These are phyloP conservation scores for Diplodia intermedia DNA, from an alignment of 2,329 filamentous ascomycete species.

Conservation along the genomic window DNA sequence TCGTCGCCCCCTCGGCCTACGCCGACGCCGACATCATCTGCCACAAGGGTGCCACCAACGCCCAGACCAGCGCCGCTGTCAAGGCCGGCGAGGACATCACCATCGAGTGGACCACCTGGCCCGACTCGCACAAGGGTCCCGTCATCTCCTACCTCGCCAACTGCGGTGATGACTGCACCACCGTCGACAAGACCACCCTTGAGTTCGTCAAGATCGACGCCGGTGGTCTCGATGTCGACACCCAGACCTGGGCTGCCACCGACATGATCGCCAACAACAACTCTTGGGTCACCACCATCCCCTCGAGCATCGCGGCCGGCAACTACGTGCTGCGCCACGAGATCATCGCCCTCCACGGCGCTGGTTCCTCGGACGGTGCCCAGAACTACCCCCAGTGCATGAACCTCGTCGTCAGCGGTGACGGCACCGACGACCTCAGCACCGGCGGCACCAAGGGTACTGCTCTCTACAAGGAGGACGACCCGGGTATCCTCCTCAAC, in stretches of 20 bases:
- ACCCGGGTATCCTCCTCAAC: conserved; percentile 66
- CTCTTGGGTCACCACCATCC: conserved; percentile 60
- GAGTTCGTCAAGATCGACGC: conserved; percentile 70
- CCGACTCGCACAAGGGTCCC: conserved; percentile 68
- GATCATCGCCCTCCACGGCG: conserved; percentile 66
- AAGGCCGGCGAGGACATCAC: conserved; percentile 66
- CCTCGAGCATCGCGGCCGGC: conserved; percentile 60
- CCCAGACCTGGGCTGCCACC: conserved; percentile 62
- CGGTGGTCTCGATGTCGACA: conserved; percentile 58
- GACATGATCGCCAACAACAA: conserved; percentile 57
- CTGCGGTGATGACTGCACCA: conserved; percentile 63
- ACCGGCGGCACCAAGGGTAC: conserved; percentile 60
- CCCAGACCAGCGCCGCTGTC: conserved; percentile 60
- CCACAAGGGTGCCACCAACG: conserved; percentile 64
- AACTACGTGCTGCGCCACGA: conserved; percentile 67
- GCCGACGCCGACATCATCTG: conserved; percentile 64
- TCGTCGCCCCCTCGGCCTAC: conserved; percentile 58
- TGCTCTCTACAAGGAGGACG: conserved; percentile 62
- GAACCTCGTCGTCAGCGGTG: conserved; percentile 66
- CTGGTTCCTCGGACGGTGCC: conserved; percentile 51
- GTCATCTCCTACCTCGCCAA: conserved; percentile 70
- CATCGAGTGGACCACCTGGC: conserved; percentile 71
- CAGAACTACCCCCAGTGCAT: conserved; percentile 60
- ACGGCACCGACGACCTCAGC: conserved; percentile 54
- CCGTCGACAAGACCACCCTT: conserved; percentile 60